A percentile compares a stretch with the other conserved stretches of the same genome.
These are phyloP conservation scores for Scutellaria baicalensis DNA, from an alignment of 257 asterid genomes.

Conservation along the genomic window DNA sequence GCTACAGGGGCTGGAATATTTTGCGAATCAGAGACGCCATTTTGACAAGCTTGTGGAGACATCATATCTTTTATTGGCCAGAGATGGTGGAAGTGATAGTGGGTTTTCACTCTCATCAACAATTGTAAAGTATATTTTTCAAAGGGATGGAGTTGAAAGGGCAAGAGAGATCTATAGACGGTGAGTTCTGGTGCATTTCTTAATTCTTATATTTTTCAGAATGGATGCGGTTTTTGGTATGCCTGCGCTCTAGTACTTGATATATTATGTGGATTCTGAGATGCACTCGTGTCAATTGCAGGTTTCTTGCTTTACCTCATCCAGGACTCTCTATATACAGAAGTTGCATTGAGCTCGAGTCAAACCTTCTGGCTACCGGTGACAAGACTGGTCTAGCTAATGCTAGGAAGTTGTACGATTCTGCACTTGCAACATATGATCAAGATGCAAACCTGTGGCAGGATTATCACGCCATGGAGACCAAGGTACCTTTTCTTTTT, in stretches of 20 bases:
- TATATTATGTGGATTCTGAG: slow-evolving; percentile 9
- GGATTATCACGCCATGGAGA: slow-evolving; percentile 73
- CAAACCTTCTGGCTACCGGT: slow-evolving; percentile 58
- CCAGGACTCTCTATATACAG: slow-evolving; percentile 67
- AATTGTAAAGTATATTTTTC: slow-evolving; percentile 49
- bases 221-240: slow-evolving; percentile 2
- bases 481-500: slow-evolving; percentile 41
- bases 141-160: slow-evolving; percentile 59
- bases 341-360: slow-evolving; percentile 71
- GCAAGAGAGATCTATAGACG: slow-evolving; percentile 73
- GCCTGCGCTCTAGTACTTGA: background rate
- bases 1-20: slow-evolving; percentile 76
- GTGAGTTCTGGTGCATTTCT: slow-evolving; percentile 28
- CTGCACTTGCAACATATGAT: slow-evolving; percentile 72
- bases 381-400: slow-evolving; percentile 47
- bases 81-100: slow-evolving; percentile 68
- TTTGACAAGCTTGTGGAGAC: slow-evolving; percentile 73
- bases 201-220: background rate
- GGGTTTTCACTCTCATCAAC: slow-evolving; percentile 78
- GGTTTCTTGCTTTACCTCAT: slow-evolving; percentile 79
- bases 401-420: slow-evolving; percentile 65
- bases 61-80: slow-evolving; percentile 42
- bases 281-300: slow-evolving; percentile 20
- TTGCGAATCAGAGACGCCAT: slow-evolving; percentile 47
- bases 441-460: slow-evolving; percentile 76